Conservation (phyloP, 164 flowering plant genomes). For the Kingdonia uniflora region DNA sequence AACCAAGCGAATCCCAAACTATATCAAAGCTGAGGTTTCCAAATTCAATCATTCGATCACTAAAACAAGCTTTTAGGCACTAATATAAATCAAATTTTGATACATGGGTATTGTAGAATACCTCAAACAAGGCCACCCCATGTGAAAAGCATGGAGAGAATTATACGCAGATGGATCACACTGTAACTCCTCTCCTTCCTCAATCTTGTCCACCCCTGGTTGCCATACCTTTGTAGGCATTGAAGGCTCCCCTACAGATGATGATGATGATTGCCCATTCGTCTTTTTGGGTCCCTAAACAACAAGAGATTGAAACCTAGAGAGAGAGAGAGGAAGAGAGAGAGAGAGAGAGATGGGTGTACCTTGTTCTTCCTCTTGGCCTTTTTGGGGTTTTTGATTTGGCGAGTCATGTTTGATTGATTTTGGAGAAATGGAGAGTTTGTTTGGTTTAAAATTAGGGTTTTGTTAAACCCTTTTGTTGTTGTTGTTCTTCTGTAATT, state of each 20-base stretch:
- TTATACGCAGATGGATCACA: slow-evolving; percentile 86
- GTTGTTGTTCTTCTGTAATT: too few species aligned
- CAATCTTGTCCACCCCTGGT: slow-evolving; percentile 85
- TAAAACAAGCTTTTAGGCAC: background rate
- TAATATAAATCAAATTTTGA: background rate
- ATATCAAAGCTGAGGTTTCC: slow-evolving; percentile 54
- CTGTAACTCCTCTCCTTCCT: slow-evolving; percentile 90
- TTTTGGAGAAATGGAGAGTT: too few species aligned
- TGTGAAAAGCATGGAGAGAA: slow-evolving; percentile 75
- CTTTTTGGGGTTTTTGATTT: slow-evolving; percentile 62
- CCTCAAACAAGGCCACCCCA: slow-evolving; percentile 97
- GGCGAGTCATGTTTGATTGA: slow-evolving; percentile 52
- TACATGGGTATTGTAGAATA: slow-evolving; percentile 6
- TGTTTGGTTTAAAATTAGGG: too few species aligned
- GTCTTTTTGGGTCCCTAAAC: slow-evolving; percentile 39
- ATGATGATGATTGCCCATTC: slow-evolving; percentile 39
- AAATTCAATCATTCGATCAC: background rate
- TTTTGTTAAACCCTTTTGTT: too few species aligned
- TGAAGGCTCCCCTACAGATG: slow-evolving; percentile 22
- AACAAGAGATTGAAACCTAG: too few species aligned
- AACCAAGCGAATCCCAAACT: slow-evolving; percentile 58
- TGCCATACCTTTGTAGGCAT: slow-evolving; percentile 73
- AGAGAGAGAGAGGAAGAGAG: too few species aligned
- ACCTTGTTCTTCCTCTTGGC: slow-evolving; percentile 73
- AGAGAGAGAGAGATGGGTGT: background rate